Evolutionary conservation across 768 basidiomycete genomes (phyloP).

Genomic region (Amanita inopinata): DNA sequence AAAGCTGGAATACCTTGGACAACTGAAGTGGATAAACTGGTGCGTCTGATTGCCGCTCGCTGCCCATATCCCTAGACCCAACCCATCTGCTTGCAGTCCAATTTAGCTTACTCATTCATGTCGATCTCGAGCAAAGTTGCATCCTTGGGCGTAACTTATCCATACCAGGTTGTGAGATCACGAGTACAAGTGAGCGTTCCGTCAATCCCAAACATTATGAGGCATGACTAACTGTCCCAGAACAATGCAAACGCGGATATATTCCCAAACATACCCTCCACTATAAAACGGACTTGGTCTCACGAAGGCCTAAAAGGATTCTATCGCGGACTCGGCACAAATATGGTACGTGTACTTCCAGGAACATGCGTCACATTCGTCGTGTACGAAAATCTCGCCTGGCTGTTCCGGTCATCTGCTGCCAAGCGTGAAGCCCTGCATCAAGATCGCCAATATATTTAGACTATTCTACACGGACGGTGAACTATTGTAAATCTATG

Average conservation of each 20-base stretch:
- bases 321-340: slow-evolving; percentile 92
- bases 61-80: neutral
- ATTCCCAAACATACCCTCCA: slow-evolving; percentile 79
- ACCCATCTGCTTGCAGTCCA: slow-evolving; percentile 48
- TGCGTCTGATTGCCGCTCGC: slow-evolving; percentile 35
- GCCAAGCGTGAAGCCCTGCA: slow-evolving; percentile 32
- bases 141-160: slow-evolving; percentile 82
- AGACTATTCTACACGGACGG: slow-evolving; percentile 1
- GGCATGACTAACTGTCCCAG: slow-evolving; percentile 23
- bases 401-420: slow-evolving; percentile 64
- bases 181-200: slow-evolving; percentile 66
- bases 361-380: slow-evolving; percentile 98
- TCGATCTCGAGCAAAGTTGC: slow-evolving; percentile 84
- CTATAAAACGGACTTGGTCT: slow-evolving; percentile 71
- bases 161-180: slow-evolving; percentile 94
- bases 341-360: slow-evolving; percentile 88
- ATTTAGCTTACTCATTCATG: slow-evolving; percentile 84
- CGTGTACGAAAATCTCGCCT: slow-evolving; percentile 89
- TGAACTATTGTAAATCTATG: neutral
- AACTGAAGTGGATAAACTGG: slow-evolving; percentile 76
- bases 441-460: neutral
- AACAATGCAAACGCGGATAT: slow-evolving; percentile 54
- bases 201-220: neutral
- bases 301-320: slow-evolving; percentile 80
- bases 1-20: slow-evolving; percentile 57